Evolutionary conservation across 2,329 filamentous ascomycete genomes (phyloP), one percentile per base, ranked within the genome.

Genomic region (Colletotrichum shisoi): DNA sequence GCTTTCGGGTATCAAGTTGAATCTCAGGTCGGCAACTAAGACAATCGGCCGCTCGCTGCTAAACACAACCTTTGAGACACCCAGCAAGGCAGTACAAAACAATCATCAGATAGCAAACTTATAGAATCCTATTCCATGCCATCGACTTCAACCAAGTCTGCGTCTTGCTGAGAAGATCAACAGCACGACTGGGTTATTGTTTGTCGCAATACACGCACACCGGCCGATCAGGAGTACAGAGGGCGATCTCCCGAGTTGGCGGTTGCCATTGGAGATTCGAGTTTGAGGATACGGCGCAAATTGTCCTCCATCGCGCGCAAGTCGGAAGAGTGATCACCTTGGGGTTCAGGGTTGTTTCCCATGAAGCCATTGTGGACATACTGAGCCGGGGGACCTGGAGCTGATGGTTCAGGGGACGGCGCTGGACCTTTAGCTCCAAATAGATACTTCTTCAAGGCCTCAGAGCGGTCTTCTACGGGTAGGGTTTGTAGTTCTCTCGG

Each of bases 381-480:
- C n/a, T 62, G 46, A 49, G 64, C 46, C 6, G 60, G 42, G 13
- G 54, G 37, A 12, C 37, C 15, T 39, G 58, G 31, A 48, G 70
- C 31, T 13, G 59, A 49, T 19, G 54, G 51, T 40, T 67, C 69
- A 6, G 68, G 64, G 37, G 49, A 46, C 7, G 57, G 60, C 45
- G 68, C 67, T 27, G 73, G 56, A 19, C 71, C 67, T 66, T 78
- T 74, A 53, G 79, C 78, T 45, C 81, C 79, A 57, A 87, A 87
- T 1, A 88, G 74, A 71, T 85, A 87, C 52, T 80, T 82, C 74
- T 88, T 89, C 27, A 88, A 74, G 54, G 84, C 84, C 69, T 87
- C 84, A 5, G 78, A 73, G 21, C 76, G 73, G 63, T 80, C 70
- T 44, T 68, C 37, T 74, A 75, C 24, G 69, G 69, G n/a, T 63